Evolutionary conservation across 2,329 filamentous ascomycete species (phyloP).

Genomic region (Coleophoma crateriformis): DNA sequence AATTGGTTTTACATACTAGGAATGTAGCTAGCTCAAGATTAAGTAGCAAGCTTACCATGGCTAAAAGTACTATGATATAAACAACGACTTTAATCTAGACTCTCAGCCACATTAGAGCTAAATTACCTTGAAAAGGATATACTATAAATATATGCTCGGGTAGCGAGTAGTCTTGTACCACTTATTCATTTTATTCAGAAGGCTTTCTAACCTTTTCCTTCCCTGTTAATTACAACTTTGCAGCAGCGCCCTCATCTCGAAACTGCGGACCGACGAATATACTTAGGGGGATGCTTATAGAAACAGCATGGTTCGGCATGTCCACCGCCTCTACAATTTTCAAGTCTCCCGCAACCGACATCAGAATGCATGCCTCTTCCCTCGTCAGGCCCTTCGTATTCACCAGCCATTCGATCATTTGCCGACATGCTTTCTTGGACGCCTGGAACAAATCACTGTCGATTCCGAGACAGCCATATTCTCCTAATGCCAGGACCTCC

Average conservation of each 20-base stretch:
- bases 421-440: slow-evolving; percentile 40
- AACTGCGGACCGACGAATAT: slow-evolving; percentile 32
- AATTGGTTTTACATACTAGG: too few relatives aligned
- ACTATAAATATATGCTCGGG: too few relatives aligned
- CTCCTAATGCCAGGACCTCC: slow-evolving; percentile 29
- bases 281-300: slow-evolving; percentile 41
- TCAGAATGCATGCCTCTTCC: slow-evolving; percentile 46
- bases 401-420: slow-evolving; percentile 41
- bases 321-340: slow-evolving; percentile 47
- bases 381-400: slow-evolving; percentile 37
- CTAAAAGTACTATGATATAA: too few relatives aligned
- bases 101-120: too few relatives aligned
- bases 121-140: too few relatives aligned
- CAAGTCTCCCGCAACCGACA: slow-evolving; percentile 42
- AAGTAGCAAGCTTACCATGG: too few relatives aligned
- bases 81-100: too few relatives aligned
- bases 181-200: too few relatives aligned
- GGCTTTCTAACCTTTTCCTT: too few relatives aligned
- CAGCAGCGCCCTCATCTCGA: background rate
- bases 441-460: slow-evolving; percentile 41
- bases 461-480: slow-evolving; percentile 42
- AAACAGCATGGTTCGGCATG: slow-evolving; percentile 46
- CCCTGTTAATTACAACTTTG: too few relatives aligned
- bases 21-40: too few relatives aligned
- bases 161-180: too few relatives aligned